Percentiles rank a stretch among this genome's conserved stretches.
Conservation (phyloP, 495 filamentous ascomycete species). For the Penicillium malachiteum region DNA sequence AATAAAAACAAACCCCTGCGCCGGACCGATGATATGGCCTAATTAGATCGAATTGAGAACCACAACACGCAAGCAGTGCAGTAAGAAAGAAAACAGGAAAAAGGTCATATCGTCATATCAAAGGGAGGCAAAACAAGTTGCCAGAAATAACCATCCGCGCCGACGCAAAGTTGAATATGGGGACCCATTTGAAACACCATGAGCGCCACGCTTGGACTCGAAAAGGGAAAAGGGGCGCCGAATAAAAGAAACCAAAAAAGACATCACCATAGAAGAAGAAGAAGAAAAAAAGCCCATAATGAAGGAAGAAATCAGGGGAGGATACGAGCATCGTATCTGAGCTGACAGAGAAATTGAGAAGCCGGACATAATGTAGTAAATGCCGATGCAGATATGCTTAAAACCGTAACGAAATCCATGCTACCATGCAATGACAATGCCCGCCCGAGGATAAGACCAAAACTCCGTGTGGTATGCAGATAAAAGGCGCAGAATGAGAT, state of each 20-base stretch:
- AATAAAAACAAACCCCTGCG: background rate
- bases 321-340: background rate
- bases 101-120: constrained; percentile 21
- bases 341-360: background rate
- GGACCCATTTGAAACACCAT: constrained; percentile 33
- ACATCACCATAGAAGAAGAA: background rate
- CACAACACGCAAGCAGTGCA: background rate
- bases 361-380: constrained; percentile 29
- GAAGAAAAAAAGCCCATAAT: background rate
- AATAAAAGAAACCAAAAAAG: constrained; percentile 14
- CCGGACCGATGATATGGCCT: constrained; percentile 4
- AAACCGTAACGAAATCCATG: constrained; percentile 14
- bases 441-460: constrained; percentile 20
- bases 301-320: background rate
- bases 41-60: background rate
- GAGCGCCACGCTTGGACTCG: constrained; percentile 39
- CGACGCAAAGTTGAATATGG: constrained; percentile 26
- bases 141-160: constrained; percentile 11
- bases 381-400: constrained; percentile 26
- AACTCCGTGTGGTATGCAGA: constrained; percentile 45
- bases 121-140: constrained; percentile 3
- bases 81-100: background rate
- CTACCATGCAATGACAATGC: constrained; percentile 27
- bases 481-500: constrained; percentile 11
- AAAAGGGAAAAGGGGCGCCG: constrained; percentile 15